Evolutionary conservation across 2,329 filamentous ascomycete genomes (phyloP).

Genomic region (Aureobasidium uvarum): DNA sequence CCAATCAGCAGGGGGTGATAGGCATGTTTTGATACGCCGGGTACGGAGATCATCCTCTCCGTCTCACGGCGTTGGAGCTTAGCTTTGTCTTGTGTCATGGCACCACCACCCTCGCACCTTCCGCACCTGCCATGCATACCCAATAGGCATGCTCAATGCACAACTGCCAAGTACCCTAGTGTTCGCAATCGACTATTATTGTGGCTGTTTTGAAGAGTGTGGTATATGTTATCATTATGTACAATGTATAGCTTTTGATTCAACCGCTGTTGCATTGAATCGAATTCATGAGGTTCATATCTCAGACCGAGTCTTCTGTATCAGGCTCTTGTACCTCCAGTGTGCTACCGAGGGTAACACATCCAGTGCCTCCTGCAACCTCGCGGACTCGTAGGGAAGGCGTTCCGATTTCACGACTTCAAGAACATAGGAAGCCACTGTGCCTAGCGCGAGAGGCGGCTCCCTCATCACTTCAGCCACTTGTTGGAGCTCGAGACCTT

Average conservation of each 20-base stretch:
- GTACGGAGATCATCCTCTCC: slow-evolving; percentile 8
- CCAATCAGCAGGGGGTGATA: slow-evolving; percentile 13
- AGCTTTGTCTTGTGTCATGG: slow-evolving; percentile 1
- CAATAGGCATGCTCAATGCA: neutral
- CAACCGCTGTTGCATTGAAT: too few relatives aligned
- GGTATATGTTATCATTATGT: slow-evolving; percentile 10
- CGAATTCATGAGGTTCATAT: neutral
- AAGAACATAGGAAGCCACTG: slow-evolving; percentile 60
- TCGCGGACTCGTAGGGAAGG: slow-evolving; percentile 8
- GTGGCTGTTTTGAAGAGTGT: neutral
- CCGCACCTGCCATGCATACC: neutral
- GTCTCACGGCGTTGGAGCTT: slow-evolving; percentile 23
- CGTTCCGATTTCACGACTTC: slow-evolving; percentile 53
- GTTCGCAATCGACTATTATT: neutral
- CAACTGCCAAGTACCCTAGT: neutral
- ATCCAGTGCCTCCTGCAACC: slow-evolving; percentile 10
- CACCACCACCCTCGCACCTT: slow-evolving; percentile 5
- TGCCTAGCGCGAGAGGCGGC: slow-evolving; percentile 57
- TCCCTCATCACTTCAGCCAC: slow-evolving; percentile 59
- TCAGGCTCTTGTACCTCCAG: slow-evolving; percentile 6
- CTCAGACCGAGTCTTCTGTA: neutral
- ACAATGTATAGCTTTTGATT: neutral
- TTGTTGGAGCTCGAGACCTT: slow-evolving; percentile 48
- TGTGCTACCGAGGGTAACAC: slow-evolving; percentile 2
- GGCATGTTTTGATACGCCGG: slow-evolving; percentile 11